These are phyloP conservation scores for Coemansia sp. DNA, from an alignment of 192 early-diverging fungal species.

Conservation along the genomic window DNA sequence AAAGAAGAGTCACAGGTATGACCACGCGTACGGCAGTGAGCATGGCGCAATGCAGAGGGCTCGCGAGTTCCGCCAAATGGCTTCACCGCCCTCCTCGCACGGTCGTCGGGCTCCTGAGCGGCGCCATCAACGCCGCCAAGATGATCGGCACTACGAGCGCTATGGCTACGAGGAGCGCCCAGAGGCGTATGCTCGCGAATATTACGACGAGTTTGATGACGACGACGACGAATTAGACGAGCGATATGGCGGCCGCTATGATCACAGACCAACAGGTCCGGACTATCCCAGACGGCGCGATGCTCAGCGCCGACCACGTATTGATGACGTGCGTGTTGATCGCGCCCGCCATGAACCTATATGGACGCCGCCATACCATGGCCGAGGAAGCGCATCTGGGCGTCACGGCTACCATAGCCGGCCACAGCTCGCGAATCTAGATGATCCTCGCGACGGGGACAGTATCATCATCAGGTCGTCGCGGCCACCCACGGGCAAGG, in stretches of 20 bases:
- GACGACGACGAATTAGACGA: constrained; percentile 8
- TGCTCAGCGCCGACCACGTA: constrained; percentile 6
- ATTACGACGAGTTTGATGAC: constrained; percentile 37
- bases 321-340: not conserved
- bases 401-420: not conserved
- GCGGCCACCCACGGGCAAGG: not conserved
- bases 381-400: not conserved
- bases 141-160: constrained; percentile 26
- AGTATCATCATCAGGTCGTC: constrained; percentile 9
- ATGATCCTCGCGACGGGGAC: constrained; percentile 45
- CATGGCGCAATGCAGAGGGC: constrained; percentile 8
- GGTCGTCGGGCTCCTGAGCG: constrained; percentile 16
- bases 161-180: constrained; percentile 43
- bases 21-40: constrained; percentile 19
- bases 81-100: constrained; percentile 12
- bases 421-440: constrained; percentile 13
- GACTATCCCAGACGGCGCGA: not conserved
- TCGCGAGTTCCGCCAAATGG: constrained; percentile 32
- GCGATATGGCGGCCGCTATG: constrained; percentile 15
- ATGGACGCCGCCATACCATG: not conserved
- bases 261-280: not conserved
- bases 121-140: constrained; percentile 5
- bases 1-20: constrained; percentile 15
- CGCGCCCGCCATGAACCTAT: not conserved
- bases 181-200: constrained; percentile 30